Conservation (phyloP, 129 eudicot species). For the Gnaphalium uliginosum region DNA sequence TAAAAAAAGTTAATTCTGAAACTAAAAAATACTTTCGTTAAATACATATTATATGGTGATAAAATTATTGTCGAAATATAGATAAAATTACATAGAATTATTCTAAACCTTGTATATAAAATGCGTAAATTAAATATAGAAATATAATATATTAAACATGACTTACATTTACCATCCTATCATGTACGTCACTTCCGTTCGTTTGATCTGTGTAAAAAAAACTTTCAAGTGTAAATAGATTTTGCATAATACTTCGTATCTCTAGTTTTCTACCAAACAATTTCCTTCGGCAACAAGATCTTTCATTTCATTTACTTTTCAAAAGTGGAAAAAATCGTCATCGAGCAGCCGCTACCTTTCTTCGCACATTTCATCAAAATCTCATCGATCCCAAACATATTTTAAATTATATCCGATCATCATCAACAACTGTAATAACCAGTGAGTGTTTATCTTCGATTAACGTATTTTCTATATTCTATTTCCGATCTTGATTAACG, state of each 20-base stretch:
- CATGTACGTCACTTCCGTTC: too few relatives aligned
- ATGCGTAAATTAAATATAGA: too few relatives aligned
- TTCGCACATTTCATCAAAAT: constrained; percentile 12
- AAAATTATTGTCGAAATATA: too few relatives aligned
- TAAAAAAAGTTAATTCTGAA: too few relatives aligned
- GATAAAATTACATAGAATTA: too few relatives aligned
- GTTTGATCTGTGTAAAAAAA: too few relatives aligned
- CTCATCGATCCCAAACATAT: constrained; percentile 8
- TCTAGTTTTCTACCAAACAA: not conserved
- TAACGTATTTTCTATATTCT: constrained; percentile 4
- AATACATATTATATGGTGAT: too few relatives aligned
- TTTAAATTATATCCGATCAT: not conserved
- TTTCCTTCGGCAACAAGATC: not conserved
- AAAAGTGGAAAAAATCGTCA: not conserved
- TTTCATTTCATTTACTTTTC: not conserved
- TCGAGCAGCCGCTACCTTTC: not conserved
- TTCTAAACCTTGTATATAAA: too few relatives aligned
- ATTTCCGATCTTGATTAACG: constrained; percentile 15
- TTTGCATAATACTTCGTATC: not conserved
- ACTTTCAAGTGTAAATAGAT: too few relatives aligned
- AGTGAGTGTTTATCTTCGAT: constrained; percentile 20
- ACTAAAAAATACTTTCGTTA: too few relatives aligned
- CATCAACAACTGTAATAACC: constrained; percentile 22
- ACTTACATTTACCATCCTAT: too few relatives aligned
- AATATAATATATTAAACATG: too few relatives aligned